Evolutionary conservation across 1,139 yeast genomes (phyloP), one percentile per base, ranked within the genome.

Genomic region (Candida sanyaensis): DNA sequence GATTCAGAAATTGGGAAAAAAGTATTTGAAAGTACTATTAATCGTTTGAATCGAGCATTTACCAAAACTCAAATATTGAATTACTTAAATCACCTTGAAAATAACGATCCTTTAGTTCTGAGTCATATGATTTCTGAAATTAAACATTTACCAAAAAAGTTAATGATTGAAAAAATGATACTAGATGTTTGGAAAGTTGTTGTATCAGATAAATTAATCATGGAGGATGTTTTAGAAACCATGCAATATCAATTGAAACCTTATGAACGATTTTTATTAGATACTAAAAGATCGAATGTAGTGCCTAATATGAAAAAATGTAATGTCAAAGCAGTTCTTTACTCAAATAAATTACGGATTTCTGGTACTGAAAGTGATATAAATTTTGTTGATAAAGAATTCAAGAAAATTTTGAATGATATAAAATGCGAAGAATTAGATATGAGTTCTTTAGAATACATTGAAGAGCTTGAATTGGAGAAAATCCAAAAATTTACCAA

Each of bases 241-340:
- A 27, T 40, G 23, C 31, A 31, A 17, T n/a, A 46, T 12, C 31
- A n/a, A n/a, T 34, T 50, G 13, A 44, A 30, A 28, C 47, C 45
- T 10, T 36, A 75, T 21, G 84, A 82, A 42, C 56, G 80, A 48
- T 81, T 81, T 51, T 62, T 83, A 24, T 56, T 82, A 5, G 44
- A 42, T 5, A 42, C 46, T 7, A 30, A 27, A 13, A 39, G 46
- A 33, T 46, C 53, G 1, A 21, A 13, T 9, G 12, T 46, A 9
- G 21, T 47, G 3, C 30, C 30, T 13, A 40, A 42, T 30, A 37
- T 44, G 29, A 28, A 41, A 26, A 32, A 31, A n/a, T 37, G 32
- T 13, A 41, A 48, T 12, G 38, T 47, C 4, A 44, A 40, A 12
- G 37, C 27, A 1, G 23, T 41, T 10, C 24, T 49, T 10, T 13